These are phyloP conservation scores for Colletotrichum sp. DNA, from an alignment of 2,329 filamentous ascomycete genomes.

Conservation along the genomic window DNA sequence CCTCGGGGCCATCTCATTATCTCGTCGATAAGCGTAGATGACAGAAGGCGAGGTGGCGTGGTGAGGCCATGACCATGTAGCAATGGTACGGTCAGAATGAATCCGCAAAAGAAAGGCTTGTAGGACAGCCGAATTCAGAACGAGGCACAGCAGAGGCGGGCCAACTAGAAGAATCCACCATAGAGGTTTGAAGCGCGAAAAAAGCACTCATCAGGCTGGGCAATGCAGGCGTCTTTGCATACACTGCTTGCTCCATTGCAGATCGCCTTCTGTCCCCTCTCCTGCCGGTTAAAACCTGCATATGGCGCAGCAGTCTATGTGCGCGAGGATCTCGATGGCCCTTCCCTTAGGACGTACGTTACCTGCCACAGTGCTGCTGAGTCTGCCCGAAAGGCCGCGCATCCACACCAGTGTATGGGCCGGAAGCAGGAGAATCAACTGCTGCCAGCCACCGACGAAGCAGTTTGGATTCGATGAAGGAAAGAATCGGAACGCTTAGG, in stretches of 20 bases:
- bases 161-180: neutral
- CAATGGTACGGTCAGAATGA: neutral
- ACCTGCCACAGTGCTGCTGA: neutral
- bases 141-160: neutral
- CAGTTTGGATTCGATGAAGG: neutral
- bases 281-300: neutral
- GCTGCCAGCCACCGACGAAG: neutral
- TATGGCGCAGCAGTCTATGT: neutral
- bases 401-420: neutral
- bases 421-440: neutral
- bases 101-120: neutral
- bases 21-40: neutral
- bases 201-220: neutral
- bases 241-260: neutral
- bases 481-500: neutral
- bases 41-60: neutral
- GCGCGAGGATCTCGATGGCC: neutral
- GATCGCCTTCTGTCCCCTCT: slow-evolving; percentile 6
- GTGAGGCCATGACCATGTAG: neutral
- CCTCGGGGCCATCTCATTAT: neutral
- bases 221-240: neutral
- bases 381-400: neutral
- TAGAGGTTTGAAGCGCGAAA: neutral
- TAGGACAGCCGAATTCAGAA: neutral
- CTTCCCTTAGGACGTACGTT: neutral